Base-by-base conservation (phyloP, 1,139 yeast genomes). In the Candida tetrigidarum region DNA sequence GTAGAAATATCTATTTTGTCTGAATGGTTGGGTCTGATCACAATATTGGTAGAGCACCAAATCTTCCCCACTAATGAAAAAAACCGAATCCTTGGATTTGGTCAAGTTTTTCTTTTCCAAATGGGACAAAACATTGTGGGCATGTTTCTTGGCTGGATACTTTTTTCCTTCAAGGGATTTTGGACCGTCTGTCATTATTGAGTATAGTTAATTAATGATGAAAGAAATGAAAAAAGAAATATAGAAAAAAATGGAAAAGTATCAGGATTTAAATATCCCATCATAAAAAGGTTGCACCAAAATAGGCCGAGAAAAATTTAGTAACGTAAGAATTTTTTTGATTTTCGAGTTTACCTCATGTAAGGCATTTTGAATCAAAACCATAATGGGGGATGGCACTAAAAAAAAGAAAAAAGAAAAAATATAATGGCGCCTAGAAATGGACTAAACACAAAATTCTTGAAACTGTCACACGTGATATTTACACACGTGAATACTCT, bases 1-100 rank as follows among this genome's bases (percentile, higher is more conserved):
- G 67, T 77, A 90, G 65, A 93, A 93, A 68, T 91, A 91, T 47
- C 98, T 76, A 64, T 89, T 86, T 65, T 93, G 99, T 68, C 97
- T 83, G 56, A 92, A 78, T 11, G 89, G 86, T 52, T 81, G 81
- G 4, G 82, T 72, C 55, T 85, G 91, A 66, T 93, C 99, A 58
- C 91, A 82, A 66, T 90, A 87, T 39, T 89, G 86, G 63, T 84
- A 83, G 41, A 76, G 65, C 53, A 80, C 84, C 28, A 76, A 63
- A 43, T 70, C 70, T 43, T 87, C 84, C 3, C 96, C 96, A 20
- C 90, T 82, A 30, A 92, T 67, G 55, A 85, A 85, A 50, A 86
- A 66, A 3, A 57, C 67, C 47, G 58, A 45, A 10, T 55, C 55
- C 20, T 57, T 43, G 5, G 59, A 55, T 27, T 50, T 50, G 4